A percentile compares a stretch with the other conserved stretches of the same genome.
These are phyloP conservation scores for Zygosaccharomyces sapae DNA, from an alignment of 1,139 yeast genomes.

Conservation along the genomic window DNA sequence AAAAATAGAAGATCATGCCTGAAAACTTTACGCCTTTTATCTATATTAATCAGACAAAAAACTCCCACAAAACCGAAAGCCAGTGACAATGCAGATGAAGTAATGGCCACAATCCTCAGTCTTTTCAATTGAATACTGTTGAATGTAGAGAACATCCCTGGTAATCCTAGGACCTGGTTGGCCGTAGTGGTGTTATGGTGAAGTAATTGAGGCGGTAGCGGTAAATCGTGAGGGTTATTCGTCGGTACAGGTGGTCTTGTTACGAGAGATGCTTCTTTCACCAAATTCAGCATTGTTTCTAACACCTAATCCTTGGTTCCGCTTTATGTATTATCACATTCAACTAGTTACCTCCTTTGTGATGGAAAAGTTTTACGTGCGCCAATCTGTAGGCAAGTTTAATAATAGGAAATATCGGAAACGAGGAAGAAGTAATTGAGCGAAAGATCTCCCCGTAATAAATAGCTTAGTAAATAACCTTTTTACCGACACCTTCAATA, in stretches of 20 bases:
- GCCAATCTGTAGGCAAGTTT: background rate
- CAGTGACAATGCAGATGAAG: conserved; percentile 57
- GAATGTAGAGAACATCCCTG: conserved; percentile 35
- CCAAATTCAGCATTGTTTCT: background rate
- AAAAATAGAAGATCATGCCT: conserved; percentile 70
- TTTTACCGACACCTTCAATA: background rate
- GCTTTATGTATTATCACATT: background rate
- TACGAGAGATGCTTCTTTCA: background rate
- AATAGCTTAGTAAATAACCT: too few relatives aligned
- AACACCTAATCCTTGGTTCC: conserved; percentile 2
- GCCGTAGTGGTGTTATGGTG: conserved; percentile 32
- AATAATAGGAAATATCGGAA: background rate
- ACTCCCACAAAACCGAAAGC: conserved; percentile 51
- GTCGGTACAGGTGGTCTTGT: conserved; percentile 4
- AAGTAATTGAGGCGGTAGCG: conserved; percentile 12
- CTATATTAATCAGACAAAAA: conserved; percentile 55
- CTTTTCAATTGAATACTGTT: conserved; percentile 18
- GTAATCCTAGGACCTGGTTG: conserved; percentile 33
- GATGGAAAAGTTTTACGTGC: background rate
- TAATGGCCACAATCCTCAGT: conserved; percentile 51
- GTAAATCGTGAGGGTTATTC: conserved; percentile 2
- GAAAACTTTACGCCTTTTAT: conserved; percentile 57
- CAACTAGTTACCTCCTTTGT: background rate
- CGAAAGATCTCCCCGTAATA: background rate
- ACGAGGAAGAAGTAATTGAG: background rate